phyloP scores from a whole-genome alignment of 768 basidiomycete genomes.

The Phylloporus sp. region DNA sequence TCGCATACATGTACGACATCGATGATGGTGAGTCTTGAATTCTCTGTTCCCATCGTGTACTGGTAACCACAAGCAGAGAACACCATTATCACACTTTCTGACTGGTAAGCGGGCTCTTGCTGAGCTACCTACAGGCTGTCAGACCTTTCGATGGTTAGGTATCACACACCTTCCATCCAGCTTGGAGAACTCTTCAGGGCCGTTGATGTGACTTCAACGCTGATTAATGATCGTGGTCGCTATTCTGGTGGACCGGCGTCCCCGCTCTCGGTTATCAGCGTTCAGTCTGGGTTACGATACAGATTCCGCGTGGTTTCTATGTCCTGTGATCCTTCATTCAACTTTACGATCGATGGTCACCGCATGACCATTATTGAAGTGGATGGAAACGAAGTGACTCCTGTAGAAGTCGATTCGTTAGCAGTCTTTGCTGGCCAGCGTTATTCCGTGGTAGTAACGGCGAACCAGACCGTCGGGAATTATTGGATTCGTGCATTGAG shows the following conservation, averaged over 20 bases:
- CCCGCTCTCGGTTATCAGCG: slow-evolving; percentile 41
- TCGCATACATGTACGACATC: slow-evolving; percentile 36
- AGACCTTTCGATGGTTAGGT: slow-evolving; percentile 28
- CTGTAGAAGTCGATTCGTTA: too few relatives aligned
- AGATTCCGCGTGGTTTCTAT: slow-evolving; percentile 48
- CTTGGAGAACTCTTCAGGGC: slow-evolving; percentile 10
- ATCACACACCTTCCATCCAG: slow-evolving; percentile 26
- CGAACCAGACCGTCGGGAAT: slow-evolving; percentile 42
- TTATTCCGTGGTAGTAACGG: too few relatives aligned
- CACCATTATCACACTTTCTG: slow-evolving; percentile 45
- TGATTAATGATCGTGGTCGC: slow-evolving; percentile 50
- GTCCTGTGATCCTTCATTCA: slow-evolving; percentile 48
- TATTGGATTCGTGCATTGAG: slow-evolving; percentile 50
- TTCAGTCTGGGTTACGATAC: slow-evolving; percentile 39
- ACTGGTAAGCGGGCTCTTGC: background rate
- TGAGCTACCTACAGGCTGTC: slow-evolving; percentile 2
- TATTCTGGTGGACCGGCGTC: slow-evolving; percentile 36
- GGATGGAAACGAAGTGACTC: slow-evolving; percentile 42
- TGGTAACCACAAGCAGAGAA: slow-evolving; percentile 13
- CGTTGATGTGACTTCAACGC: slow-evolving; percentile 32
- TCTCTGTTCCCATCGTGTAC: background rate
- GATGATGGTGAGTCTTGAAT: slow-evolving; percentile 34
- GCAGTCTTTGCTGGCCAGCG: too few relatives aligned
- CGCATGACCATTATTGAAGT: slow-evolving; percentile 47
- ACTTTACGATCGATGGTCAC: slow-evolving; percentile 42